Evolutionary conservation across 2,329 filamentous ascomycete species (phyloP), one percentile per base, ranked within the genome.

Genomic region (Aspergillus tubingensis): DNA sequence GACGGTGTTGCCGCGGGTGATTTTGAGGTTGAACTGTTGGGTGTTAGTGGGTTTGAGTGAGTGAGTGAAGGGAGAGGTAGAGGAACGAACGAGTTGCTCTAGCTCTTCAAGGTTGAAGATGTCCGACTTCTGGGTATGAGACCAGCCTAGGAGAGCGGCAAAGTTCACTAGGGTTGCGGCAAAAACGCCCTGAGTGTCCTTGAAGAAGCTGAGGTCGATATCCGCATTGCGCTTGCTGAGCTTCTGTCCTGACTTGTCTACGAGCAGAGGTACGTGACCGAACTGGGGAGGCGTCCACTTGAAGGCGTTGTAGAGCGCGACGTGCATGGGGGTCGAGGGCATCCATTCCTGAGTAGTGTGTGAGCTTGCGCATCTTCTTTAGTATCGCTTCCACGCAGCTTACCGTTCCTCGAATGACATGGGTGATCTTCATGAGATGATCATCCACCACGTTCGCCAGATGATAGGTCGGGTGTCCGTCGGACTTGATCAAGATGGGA

Each of bases 401-500:
- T 77, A 90, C 88, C 25, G 90, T 89, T 56, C 94, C 95, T 44
- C 95, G 88, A 60, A 99, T 91, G 13, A 99, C 95, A 76, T 98
- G 94, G 0, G 93, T 97, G 67, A 99, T 96, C 61, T 91, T 81
- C 95, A 99, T 99, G 62, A 90, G 82, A 74, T 97, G 91, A 71
- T 99, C 95, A 72, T 99, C 95, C 4, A 99, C 89, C 8, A 99
- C 94, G 71, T 98, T 99, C 4, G 95, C 95, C 62, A 99, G 88
- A 76, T 99, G 95, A 72, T 99, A 99, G 0, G 96, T 99, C 0
- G 95, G 95, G 65, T 90, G 90, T 0, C 92, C 93, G 73, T 99
- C 95, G 0, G 88, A 89, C 76, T 99, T 99, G 62, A 97, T 81
- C 43, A 99, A 81, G 62, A 99, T 91, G 19, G 92, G 94, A 70